Evolutionary conservation across 2,329 filamentous ascomycete species (phyloP).

Genomic region (Huntiella moniliformis): DNA sequence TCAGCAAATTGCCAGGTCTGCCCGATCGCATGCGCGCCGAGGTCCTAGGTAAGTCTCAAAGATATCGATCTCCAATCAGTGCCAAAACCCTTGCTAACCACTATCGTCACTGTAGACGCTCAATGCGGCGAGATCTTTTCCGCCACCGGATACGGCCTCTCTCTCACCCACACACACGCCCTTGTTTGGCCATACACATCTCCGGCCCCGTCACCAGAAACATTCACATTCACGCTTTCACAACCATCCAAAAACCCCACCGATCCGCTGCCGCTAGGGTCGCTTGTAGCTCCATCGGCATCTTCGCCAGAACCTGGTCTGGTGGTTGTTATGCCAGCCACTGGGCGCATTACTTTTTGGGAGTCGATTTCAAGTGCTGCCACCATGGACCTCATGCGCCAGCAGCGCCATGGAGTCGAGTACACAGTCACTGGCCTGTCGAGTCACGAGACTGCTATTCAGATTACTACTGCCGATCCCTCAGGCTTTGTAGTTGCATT

Average conservation of each 20-base stretch:
- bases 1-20: slow-evolving; percentile 66
- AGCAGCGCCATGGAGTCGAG: slow-evolving; percentile 65
- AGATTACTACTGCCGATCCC: slow-evolving; percentile 64
- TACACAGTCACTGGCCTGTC: slow-evolving; percentile 54
- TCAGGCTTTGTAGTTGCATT: slow-evolving; percentile 75
- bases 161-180: slow-evolving; percentile 63
- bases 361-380: slow-evolving; percentile 83
- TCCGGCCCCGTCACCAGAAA: slow-evolving; percentile 50
- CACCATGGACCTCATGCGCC: slow-evolving; percentile 63
- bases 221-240: slow-evolving; percentile 63
- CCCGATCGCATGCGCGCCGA: slow-evolving; percentile 57
- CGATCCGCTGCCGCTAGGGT: slow-evolving; percentile 63
- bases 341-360: slow-evolving; percentile 81
- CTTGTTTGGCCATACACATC: slow-evolving; percentile 77
- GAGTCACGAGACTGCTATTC: slow-evolving; percentile 57
- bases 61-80: slow-evolving; percentile 5
- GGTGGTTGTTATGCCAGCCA: slow-evolving; percentile 66
- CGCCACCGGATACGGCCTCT: slow-evolving; percentile 54
- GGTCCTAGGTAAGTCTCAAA: slow-evolving; percentile 37
- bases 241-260: slow-evolving; percentile 45
- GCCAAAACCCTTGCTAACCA: neutral
- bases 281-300: slow-evolving; percentile 62
- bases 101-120: slow-evolving; percentile 26
- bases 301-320: slow-evolving; percentile 68
- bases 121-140: slow-evolving; percentile 49